Conservation (phyloP, 352 stramenopile species). For the Phytophthora pisi region DNA sequence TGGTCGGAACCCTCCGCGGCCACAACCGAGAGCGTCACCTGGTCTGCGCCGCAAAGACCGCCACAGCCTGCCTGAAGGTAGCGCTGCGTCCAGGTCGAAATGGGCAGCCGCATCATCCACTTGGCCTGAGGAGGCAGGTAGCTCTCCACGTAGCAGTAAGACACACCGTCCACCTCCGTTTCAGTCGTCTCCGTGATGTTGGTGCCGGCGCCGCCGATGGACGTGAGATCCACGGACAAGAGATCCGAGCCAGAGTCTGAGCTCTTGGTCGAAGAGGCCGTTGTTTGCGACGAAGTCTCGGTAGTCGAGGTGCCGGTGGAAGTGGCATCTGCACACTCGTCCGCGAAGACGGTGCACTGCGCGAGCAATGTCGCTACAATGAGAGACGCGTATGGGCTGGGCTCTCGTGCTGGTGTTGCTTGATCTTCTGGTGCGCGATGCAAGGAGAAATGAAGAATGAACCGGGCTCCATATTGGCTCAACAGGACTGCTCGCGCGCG, state of each 20-base stretch:
- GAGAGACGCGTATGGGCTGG: conserved; percentile 1
- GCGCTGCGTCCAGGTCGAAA: conserved; percentile 44
- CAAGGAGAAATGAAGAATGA: neutral
- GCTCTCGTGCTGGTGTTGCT: neutral
- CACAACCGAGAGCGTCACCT: conserved; percentile 27
- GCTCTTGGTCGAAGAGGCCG: neutral
- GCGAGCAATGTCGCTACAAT: conserved; percentile 6
- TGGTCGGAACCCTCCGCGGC: conserved; percentile 27
- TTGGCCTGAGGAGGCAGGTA: conserved; percentile 36
- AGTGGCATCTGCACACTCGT: conserved; percentile 19
- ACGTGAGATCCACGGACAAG: conserved; percentile 27
- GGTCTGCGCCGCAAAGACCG: conserved; percentile 31
- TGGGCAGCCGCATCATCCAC: conserved; percentile 38
- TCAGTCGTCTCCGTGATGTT: conserved; percentile 31
- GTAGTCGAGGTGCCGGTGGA: conserved; percentile 9
- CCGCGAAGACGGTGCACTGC: conserved; percentile 10
- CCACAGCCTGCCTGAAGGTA: conserved; percentile 42
- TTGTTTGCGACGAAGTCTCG: conserved; percentile 1
- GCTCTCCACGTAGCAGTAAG: conserved; percentile 42
- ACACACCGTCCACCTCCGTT: conserved; percentile 27
- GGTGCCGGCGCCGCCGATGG: conserved; percentile 25
- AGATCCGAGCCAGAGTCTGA: conserved; percentile 26
- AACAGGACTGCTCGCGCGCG: neutral
- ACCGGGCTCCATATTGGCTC: neutral
- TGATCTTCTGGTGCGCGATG: neutral